These are phyloP conservation scores for Fusarium phyllophilum DNA, from an alignment of 2,329 filamentous ascomycete genomes.

Conservation along the genomic window DNA sequence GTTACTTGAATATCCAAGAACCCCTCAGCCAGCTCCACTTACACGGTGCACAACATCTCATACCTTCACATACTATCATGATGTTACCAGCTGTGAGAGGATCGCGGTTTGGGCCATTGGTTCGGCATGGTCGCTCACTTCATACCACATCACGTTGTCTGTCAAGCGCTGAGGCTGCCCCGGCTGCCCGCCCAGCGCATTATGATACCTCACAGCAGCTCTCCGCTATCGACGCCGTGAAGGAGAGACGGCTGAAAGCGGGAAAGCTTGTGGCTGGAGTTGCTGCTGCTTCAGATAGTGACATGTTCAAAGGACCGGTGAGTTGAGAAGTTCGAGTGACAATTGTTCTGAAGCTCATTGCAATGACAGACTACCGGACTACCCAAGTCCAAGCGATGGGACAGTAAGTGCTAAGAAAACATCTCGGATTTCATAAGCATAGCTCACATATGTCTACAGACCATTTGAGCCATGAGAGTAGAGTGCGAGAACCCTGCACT, in stretches of 20 bases:
- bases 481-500: conserved; percentile 70
- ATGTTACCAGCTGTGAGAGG: conserved; percentile 40
- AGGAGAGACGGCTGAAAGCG: conserved; percentile 68
- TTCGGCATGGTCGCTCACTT: conserved; percentile 25
- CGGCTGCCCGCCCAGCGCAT: conserved; percentile 37
- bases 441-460: conserved; percentile 49
- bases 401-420: conserved; percentile 69
- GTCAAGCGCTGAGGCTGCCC: conserved; percentile 41
- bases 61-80: neutral
- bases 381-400: conserved; percentile 83
- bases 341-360: neutral
- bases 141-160: conserved; percentile 32
- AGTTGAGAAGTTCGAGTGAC: conserved; percentile 37
- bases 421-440: neutral
- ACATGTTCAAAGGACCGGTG: conserved; percentile 83
- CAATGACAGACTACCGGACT: conserved; percentile 60
- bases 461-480: conserved; percentile 71
- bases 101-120: conserved; percentile 27
- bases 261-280: conserved; percentile 78
- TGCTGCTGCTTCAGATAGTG: conserved; percentile 80
- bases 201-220: conserved; percentile 38
- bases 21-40: conserved; percentile 5
- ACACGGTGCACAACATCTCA: conserved; percentile 6
- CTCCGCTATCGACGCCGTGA: conserved; percentile 46
- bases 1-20: neutral